Evolutionary conservation across 768 basidiomycete species (phyloP).

Genomic region (Pleurotus salmoneostramineus): DNA sequence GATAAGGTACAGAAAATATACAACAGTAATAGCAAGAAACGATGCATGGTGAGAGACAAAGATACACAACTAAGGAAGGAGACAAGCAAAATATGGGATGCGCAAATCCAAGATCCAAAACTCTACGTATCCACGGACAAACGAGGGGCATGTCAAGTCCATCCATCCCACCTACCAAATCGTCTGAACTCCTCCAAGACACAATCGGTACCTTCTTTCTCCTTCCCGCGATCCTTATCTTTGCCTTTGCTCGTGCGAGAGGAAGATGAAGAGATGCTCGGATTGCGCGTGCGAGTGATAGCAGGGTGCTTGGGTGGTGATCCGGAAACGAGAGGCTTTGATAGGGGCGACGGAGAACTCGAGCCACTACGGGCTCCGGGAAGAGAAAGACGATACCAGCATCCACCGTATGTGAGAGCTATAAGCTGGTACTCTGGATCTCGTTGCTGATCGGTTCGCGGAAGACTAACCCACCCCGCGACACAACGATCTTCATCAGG

Average conservation of each 20-base stretch:
- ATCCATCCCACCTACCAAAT: constrained; percentile 89
- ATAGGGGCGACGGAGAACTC: constrained; percentile 18
- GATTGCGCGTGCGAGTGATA: constrained; percentile 39
- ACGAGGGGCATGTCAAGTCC: constrained; percentile 40
- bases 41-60: neutral
- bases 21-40: constrained; percentile 1
- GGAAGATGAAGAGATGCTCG: constrained; percentile 51
- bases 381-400: constrained; percentile 84
- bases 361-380: constrained; percentile 27
- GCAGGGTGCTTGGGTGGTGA: constrained; percentile 43
- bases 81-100: neutral
- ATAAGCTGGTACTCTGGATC: constrained; percentile 68
- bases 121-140: neutral
- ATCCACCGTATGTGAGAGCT: constrained; percentile 84
- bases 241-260: constrained; percentile 53
- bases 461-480: constrained; percentile 77
- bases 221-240: constrained; percentile 50
- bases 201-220: constrained; percentile 62
- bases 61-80: neutral
- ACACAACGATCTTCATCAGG: constrained; percentile 83
- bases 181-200: constrained; percentile 72
- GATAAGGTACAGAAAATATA: constrained; percentile 1
- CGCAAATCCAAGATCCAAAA: neutral
- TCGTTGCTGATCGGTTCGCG: constrained; percentile 17
- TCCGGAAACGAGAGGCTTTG: constrained; percentile 17